Base-by-base conservation (phyloP, 441 rosid genomes). In the Croton laevigatus region DNA sequence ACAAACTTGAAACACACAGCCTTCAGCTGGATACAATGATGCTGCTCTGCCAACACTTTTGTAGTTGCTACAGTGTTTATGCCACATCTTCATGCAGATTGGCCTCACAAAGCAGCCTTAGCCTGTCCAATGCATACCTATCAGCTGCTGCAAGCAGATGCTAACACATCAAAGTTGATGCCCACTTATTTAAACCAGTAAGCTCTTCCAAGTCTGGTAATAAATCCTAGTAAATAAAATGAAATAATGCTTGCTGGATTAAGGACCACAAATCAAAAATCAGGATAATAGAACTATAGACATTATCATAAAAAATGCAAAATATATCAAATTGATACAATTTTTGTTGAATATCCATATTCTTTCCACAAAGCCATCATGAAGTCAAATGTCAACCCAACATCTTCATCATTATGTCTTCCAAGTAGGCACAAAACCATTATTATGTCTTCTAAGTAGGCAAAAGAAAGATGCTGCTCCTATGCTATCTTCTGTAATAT, bases 91-190 rank as follows among this genome's bases (percentile, higher is more conserved):
- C 90, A 63, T 97, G 88, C 16, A 94, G 91, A 66, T 83, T 83
- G 70, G 87, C 86, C 81, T 93, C 98, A 51, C 94, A 93, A 8
- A 93, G 84, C 76, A 85, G 73, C 80, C 86, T 83, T 55, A 91
- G 95, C 84, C 97, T 84, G 61, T 91, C 97, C 40, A 91, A 81
- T 62, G 86, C 97, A 81, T 90, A 91, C 70, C 97, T 86, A 75
- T 94, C 98, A 32, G 97, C 97, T 59, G 97, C 97, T 22, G 90
- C 97, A 63, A 94, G 97, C 68, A 94, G 79, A 87, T 91, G 98
- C 81, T 94, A 97, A 72, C 85, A 83, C 82, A 94, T 88, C 81
- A 91, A 89, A 57, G 93, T 85, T 20, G 86, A 85, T 19, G 88
- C 97, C 92, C 92, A 86, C 73, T 87, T 91, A 72, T 82, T 87